These are phyloP conservation scores for Sporothrix dimorphospora DNA, from an alignment of 2,329 filamentous ascomycete genomes.

Conservation along the genomic window DNA sequence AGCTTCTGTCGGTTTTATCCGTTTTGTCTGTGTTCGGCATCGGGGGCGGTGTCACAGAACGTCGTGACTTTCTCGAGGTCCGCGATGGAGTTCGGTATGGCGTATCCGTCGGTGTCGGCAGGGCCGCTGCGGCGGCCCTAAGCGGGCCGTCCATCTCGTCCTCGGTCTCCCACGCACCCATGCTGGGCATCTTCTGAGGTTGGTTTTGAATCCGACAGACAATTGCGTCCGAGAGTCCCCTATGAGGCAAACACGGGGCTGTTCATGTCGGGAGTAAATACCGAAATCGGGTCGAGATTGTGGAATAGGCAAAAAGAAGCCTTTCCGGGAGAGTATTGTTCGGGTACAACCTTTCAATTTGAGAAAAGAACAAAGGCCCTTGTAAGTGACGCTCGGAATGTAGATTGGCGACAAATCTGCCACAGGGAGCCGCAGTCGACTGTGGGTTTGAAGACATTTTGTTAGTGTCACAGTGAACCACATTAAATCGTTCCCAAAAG, in stretches of 20 bases:
- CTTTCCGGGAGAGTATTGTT: not conserved
- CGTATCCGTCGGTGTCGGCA: conserved; percentile 72
- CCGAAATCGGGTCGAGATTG: not conserved
- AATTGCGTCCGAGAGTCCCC: conserved; percentile 20
- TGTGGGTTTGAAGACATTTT: not conserved
- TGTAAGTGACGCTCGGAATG: conserved; percentile 6
- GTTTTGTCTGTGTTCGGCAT: conserved; percentile 48
- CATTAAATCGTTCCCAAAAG: not conserved
- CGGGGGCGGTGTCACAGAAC: conserved; percentile 66
- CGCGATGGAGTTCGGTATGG: conserved; percentile 74
- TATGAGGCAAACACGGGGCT: conserved; percentile 11
- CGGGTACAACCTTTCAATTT: not conserved
- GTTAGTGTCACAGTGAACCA: conserved; percentile 20
- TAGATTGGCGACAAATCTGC: not conserved
- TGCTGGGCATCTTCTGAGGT: conserved; percentile 40
- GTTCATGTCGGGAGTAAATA: conserved; percentile 29
- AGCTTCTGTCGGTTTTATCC: conserved; percentile 50
- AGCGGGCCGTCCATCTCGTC: conserved; percentile 62
- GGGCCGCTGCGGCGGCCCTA: conserved; percentile 49
- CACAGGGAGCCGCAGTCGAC: not conserved
- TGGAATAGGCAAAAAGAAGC: conserved; percentile 6
- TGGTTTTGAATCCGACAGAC: conserved; percentile 12
- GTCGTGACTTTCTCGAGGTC: conserved; percentile 62
- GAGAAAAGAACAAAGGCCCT: not conserved
- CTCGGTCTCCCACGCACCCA: conserved; percentile 65